Percentiles rank a stretch among this genome's conserved stretches.
These are phyloP conservation scores for Shiraia sp. DNA, from an alignment of 2,329 filamentous ascomycete species.

Conservation along the genomic window DNA sequence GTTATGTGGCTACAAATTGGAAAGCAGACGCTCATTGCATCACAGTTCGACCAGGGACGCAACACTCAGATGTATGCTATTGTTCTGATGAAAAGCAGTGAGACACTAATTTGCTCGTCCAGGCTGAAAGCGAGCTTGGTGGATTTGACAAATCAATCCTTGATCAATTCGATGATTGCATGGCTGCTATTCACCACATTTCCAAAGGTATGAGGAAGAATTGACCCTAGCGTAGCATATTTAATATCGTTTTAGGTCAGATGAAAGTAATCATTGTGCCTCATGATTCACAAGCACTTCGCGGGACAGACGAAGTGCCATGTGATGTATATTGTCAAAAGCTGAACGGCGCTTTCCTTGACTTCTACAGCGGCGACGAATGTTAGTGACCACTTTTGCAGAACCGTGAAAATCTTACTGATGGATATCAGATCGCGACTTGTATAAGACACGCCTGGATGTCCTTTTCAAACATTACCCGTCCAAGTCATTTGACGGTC, in stretches of 20 bases:
- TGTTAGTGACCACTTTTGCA: conserved; percentile 14
- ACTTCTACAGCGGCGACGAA: conserved; percentile 40
- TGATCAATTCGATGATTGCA: conserved; percentile 40
- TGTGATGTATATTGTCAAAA: conserved; percentile 43
- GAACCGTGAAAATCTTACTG: background rate
- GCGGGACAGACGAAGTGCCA: conserved; percentile 32
- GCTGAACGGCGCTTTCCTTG: conserved; percentile 35
- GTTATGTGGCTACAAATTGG: conserved; percentile 1
- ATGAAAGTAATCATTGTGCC: conserved; percentile 43
- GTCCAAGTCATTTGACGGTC: conserved; percentile 38
- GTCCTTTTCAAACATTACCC: conserved; percentile 42
- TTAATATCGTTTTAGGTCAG: conserved; percentile 22
- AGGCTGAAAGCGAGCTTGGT: conserved; percentile 36
- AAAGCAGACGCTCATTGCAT: conserved; percentile 9
- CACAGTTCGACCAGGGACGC: conserved; percentile 30
- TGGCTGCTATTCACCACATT: conserved; percentile 40
- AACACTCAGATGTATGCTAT: conserved; percentile 33
- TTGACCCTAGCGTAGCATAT: background rate
- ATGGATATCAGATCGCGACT: conserved; percentile 18
- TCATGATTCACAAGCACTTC: conserved; percentile 40
- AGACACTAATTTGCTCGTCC: conserved; percentile 2
- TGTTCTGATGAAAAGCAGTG: background rate
- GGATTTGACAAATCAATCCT: conserved; percentile 37
- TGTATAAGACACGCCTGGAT: conserved; percentile 38
- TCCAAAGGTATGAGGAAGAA: conserved; percentile 30